Conservation (phyloP, 1,284 basidiomycete genomes). For the Sparassis latifolia region DNA sequence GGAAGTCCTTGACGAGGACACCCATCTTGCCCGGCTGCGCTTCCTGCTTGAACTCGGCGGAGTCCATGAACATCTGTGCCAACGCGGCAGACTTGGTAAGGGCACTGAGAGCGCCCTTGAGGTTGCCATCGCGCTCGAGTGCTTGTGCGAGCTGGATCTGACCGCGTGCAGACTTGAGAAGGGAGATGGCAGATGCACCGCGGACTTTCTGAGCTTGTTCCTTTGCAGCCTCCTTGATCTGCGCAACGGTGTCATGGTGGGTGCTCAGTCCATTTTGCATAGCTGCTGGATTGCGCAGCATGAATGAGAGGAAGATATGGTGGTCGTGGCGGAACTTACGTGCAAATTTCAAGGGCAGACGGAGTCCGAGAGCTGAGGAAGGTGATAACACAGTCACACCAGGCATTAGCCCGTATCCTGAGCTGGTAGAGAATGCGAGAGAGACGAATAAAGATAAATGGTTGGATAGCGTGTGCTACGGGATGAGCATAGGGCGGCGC, state of each 20-base stretch:
- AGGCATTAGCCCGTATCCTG: conserved; percentile 24
- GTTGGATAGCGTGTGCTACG: conserved; percentile 3
- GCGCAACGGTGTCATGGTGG: conserved; percentile 37
- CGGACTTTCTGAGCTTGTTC: conserved; percentile 48
- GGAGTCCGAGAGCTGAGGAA: conserved; percentile 18
- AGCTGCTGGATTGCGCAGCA: conserved; percentile 12
- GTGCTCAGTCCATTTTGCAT: conserved; percentile 28
- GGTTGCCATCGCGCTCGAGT: conserved; percentile 48
- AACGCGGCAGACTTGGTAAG: conserved; percentile 57
- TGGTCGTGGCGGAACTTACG: conserved; percentile 3
- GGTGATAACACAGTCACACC: conserved; percentile 28
- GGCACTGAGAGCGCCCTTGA: conserved; percentile 50
- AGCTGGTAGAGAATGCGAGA: conserved; percentile 3
- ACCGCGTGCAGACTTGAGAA: conserved; percentile 53
- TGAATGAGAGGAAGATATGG: too few relatives aligned
- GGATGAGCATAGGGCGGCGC: too few relatives aligned
- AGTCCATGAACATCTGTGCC: conserved; percentile 48
- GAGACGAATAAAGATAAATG: conserved; percentile 18
- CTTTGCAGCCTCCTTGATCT: conserved; percentile 60
- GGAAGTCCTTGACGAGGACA: conserved; percentile 48
- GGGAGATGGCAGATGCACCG: conserved; percentile 46
- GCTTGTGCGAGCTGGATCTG: conserved; percentile 46
- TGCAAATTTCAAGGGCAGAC: not conserved
- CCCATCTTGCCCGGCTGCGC: conserved; percentile 38
- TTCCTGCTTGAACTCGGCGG: conserved; percentile 48